A percentile compares a stretch with the other conserved stretches of the same genome.
These are phyloP conservation scores for Cryphonectria nitschkei DNA, from an alignment of 2,329 filamentous ascomycete genomes.

Conservation along the genomic window DNA sequence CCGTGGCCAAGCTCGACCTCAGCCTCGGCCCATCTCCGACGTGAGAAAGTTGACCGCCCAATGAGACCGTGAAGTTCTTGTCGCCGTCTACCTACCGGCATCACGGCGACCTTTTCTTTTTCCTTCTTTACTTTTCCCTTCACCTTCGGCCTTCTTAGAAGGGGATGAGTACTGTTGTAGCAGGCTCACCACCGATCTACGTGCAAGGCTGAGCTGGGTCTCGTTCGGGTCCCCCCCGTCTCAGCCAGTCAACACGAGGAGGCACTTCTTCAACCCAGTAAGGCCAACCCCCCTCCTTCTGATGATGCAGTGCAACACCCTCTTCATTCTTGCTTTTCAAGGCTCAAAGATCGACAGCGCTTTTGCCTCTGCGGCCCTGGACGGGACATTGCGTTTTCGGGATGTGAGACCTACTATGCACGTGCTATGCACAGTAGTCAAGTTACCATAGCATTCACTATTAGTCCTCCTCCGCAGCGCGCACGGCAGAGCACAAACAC, in stretches of 20 bases:
- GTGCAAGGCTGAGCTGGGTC: not conserved
- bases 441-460: not conserved
- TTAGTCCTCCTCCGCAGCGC: not conserved
- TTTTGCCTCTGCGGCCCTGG: not conserved
- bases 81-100: not conserved
- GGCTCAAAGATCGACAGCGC: not conserved
- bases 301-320: too few species aligned
- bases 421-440: too few species aligned
- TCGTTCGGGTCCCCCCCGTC: not conserved
- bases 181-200: not conserved
- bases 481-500: not conserved
- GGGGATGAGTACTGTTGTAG: not conserved
- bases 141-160: not conserved
- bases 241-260: not conserved
- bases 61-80: not conserved
- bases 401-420: not conserved
- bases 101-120: not conserved
- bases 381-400: not conserved
- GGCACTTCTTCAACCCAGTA: too few species aligned
- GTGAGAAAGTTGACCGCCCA: not conserved
- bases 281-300: too few species aligned
- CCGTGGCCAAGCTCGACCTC: not conserved
- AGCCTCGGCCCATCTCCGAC: slow-evolving; percentile 4
- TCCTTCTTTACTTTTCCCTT: too few species aligned
- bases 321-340: too few species aligned